Evolutionary conservation across 345 rosid genomes (phyloP).

Genomic region (Zanthoxylum bungeanum): DNA sequence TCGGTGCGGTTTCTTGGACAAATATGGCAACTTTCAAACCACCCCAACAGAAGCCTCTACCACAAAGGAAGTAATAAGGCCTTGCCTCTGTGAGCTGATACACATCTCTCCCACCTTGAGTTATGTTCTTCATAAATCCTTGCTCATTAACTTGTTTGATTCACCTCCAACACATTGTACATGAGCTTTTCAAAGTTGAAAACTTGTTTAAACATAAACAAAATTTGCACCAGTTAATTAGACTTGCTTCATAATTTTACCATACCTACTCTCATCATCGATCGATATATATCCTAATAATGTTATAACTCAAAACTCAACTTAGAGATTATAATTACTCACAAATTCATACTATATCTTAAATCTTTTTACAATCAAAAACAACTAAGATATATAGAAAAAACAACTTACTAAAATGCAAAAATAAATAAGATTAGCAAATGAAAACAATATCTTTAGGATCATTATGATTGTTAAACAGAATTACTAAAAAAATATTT

Average conservation of each 20-base stretch:
- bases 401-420: neutral
- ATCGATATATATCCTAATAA: too few species aligned
- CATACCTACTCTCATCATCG: too few species aligned
- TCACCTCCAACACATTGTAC: slow-evolving; percentile 64
- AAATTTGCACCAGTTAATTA: neutral
- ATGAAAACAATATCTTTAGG: neutral
- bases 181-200: slow-evolving; percentile 42
- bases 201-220: neutral
- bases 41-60: slow-evolving; percentile 57
- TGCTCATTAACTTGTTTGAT: slow-evolving; percentile 48
- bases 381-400: neutral
- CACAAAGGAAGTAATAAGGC: slow-evolving; percentile 49
- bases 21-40: slow-evolving; percentile 51
- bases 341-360: too few species aligned
- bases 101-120: slow-evolving; percentile 61
- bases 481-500: too few species aligned
- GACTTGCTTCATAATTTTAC: too few species aligned
- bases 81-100: slow-evolving; percentile 40
- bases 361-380: too few species aligned
- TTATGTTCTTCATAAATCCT: slow-evolving; percentile 44
- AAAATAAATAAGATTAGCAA: neutral
- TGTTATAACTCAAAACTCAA: too few species aligned
- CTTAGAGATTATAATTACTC: too few species aligned
- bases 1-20: slow-evolving; percentile 16
- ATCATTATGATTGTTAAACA: neutral